These are phyloP conservation scores for Cladosporium sp. DNA, from an alignment of 2,329 filamentous ascomycete genomes.

Conservation along the genomic window DNA sequence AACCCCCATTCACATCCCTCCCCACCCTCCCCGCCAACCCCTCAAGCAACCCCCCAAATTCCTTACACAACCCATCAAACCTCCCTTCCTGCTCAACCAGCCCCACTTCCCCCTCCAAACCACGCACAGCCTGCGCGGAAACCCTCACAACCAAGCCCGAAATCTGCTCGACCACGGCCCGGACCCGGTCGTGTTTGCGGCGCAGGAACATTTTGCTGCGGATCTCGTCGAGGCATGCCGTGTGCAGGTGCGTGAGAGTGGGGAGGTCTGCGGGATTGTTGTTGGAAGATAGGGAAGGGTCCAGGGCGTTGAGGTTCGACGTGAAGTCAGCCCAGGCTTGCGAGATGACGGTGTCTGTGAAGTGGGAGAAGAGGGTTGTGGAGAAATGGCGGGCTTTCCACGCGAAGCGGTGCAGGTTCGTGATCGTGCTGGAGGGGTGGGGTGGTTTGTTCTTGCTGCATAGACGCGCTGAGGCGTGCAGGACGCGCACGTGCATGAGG, in stretches of 20 bases:
- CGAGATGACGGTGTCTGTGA: slow-evolving; percentile 73
- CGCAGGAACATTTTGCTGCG: slow-evolving; percentile 29
- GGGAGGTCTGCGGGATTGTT: slow-evolving; percentile 17
- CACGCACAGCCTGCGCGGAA: slow-evolving; percentile 12
- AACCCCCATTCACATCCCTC: slow-evolving; percentile 9
- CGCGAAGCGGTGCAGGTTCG: slow-evolving; percentile 48
- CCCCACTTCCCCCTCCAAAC: neutral
- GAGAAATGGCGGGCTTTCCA: slow-evolving; percentile 80
- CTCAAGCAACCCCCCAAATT: slow-evolving; percentile 15
- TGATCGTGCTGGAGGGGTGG: too few relatives aligned
- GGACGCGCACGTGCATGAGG: slow-evolving; percentile 71
- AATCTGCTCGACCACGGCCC: slow-evolving; percentile 22
- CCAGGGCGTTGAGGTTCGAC: slow-evolving; percentile 58
- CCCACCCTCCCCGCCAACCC: slow-evolving; percentile 16
- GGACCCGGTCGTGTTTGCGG: slow-evolving; percentile 25
- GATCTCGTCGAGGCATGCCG: slow-evolving; percentile 26
- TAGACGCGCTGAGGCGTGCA: slow-evolving; percentile 45
- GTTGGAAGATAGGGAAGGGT: slow-evolving; percentile 36
- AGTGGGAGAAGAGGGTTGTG: slow-evolving; percentile 67
- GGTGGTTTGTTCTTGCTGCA: slow-evolving; percentile 24
- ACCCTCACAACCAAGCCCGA: slow-evolving; percentile 23
- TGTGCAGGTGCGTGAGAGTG: slow-evolving; percentile 24
- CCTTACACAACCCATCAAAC: slow-evolving; percentile 13
- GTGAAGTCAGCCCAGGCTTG: slow-evolving; percentile 71
- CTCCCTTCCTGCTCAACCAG: neutral